Base-by-base conservation (phyloP, 1,284 basidiomycete genomes). In the Gomphus bonarii region DNA sequence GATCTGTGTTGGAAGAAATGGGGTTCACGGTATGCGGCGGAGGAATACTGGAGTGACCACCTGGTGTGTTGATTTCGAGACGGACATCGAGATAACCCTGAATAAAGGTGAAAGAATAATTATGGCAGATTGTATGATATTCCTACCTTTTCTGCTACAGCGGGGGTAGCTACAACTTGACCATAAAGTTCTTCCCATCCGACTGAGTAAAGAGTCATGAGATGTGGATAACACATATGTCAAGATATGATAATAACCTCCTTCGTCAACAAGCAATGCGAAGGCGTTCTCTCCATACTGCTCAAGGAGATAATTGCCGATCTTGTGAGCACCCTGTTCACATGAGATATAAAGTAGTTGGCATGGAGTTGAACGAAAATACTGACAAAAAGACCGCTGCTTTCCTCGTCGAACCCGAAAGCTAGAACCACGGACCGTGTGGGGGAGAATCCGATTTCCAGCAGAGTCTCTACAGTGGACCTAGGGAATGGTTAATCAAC, bases 351-450 rank as follows among this genome's bases (percentile, higher is more conserved):
- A 33, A n/a, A 28, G 49, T 8, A 57, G 55, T 52, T 12, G 60
- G 40, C 20, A n/a, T 12, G 25, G 3, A 14, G 18, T 43, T n/a
- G n/a, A 16, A 42, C 7, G 25, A 14, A 60, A 58, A 56, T 66
- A 68, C 66, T 56, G 57, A 76, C 77, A 14, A 75, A 71, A 36
- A 72, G 62, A 3, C 83, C 82, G 28, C 75, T 73, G 2, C 72
- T 66, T 68, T 89, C 86, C 63, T 88, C 87, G 63, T 89, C 85
- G 58, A 80, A 81, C n/a, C 87, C 87, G 54, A 80, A 82, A 1
- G 80, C 77, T 28, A 86, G 70, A 22, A 88, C 72, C 42, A 88
- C 69, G 0, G 74, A 72, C 3, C 82, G 75, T 14, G 70, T 68
- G 0, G 81, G 82, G 38, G 71, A 61, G 63, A 81, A 84, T 38